A percentile compares a stretch with the other conserved stretches of the same genome.
phyloP scores from a whole-genome alignment of 768 basidiomycete genomes.

The Sporobolomyces phaffii region DNA sequence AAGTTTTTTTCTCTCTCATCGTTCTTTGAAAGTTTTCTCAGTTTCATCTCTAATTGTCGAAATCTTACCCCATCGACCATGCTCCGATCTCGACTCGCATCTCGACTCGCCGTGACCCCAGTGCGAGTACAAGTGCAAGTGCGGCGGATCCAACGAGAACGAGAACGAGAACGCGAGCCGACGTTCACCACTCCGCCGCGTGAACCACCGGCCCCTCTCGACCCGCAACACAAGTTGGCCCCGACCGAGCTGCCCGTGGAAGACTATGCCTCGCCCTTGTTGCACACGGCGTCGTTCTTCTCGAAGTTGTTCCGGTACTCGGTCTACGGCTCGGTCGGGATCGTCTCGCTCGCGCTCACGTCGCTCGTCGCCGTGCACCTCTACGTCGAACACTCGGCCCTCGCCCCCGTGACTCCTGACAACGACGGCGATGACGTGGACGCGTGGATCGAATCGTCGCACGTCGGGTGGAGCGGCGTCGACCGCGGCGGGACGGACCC shows the following conservation, averaged over 20 bases:
- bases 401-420: background rate
- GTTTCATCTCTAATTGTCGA: too few species aligned
- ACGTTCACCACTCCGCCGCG: background rate
- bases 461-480: conserved; percentile 33
- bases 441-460: conserved; percentile 27
- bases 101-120: too few species aligned
- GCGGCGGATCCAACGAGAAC: too few species aligned
- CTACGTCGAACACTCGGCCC: conserved; percentile 35
- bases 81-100: too few species aligned
- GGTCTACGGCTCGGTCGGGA: conserved; percentile 28
- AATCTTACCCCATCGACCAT: too few species aligned
- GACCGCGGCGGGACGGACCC: conserved; percentile 39
- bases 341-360: conserved; percentile 11
- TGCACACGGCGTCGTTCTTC: conserved; percentile 32
- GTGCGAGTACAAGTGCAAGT: too few species aligned
- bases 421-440: conserved; percentile 31
- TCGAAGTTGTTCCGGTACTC: conserved; percentile 33
- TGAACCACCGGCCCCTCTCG: background rate
- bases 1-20: too few species aligned
- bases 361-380: conserved; percentile 22
- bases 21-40: too few species aligned
- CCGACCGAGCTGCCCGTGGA: conserved; percentile 34
- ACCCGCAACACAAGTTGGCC: too few species aligned
- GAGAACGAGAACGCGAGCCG: too few species aligned
- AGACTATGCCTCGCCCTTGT: conserved; percentile 34